Conservation (phyloP, 768 basidiomycete genomes). For the Amanita molliuscula region DNA sequence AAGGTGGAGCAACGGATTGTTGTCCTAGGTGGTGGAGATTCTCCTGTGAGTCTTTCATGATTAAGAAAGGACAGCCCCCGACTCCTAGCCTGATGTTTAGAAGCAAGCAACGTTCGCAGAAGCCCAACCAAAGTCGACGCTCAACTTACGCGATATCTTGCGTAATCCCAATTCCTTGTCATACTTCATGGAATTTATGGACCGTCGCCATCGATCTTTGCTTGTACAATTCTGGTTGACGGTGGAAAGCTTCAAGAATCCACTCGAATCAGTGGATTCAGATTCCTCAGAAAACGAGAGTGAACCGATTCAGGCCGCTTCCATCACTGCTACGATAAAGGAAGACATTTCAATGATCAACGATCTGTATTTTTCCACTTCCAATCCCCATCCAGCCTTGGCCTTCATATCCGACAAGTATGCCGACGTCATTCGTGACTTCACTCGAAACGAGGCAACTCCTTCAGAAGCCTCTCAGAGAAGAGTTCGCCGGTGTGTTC, state of each 20-base stretch:
- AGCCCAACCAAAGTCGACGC: constrained; percentile 30
- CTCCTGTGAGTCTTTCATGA: constrained; percentile 33
- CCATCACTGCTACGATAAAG: constrained; percentile 50
- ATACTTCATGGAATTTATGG: constrained; percentile 99
- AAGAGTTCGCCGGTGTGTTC: constrained; percentile 66
- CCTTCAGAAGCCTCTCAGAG: constrained; percentile 33
- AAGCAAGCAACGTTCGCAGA: constrained; percentile 33
- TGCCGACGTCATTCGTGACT: constrained; percentile 57
- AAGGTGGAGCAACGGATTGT: constrained; percentile 81
- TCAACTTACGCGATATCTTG: constrained; percentile 71
- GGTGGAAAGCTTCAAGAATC: constrained; percentile 96
- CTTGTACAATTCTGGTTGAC: constrained; percentile 97
- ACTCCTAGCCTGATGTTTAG: constrained; percentile 14
- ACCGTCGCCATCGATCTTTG: constrained; percentile 71
- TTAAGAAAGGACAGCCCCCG: neutral
- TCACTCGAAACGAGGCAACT: constrained; percentile 40
- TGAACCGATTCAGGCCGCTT: constrained; percentile 42
- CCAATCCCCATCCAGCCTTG: constrained; percentile 46
- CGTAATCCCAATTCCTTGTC: constrained; percentile 84
- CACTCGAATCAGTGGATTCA: constrained; percentile 75
- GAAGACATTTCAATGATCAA: constrained; percentile 90
- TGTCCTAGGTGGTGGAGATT: constrained; percentile 60
- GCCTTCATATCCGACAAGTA: constrained; percentile 61
- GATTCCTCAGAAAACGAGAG: constrained; percentile 54
- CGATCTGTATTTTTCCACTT: constrained; percentile 71